Conservation (phyloP, 2,329 filamentous ascomycete genomes). For the Fusarium sp. region DNA sequence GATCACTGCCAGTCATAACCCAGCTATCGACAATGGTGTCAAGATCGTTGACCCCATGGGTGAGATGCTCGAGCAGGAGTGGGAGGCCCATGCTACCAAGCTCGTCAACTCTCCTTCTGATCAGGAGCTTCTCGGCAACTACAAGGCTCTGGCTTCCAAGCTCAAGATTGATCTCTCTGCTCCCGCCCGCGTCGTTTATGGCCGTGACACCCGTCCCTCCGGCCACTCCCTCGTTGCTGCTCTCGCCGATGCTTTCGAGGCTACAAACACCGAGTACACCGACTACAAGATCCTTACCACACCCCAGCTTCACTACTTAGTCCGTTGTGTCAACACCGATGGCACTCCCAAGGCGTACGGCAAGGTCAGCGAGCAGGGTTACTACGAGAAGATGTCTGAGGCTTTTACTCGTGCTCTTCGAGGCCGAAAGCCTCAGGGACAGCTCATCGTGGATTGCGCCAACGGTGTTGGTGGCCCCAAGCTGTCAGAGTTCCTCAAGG, state of each 20-base stretch:
- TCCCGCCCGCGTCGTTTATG: slow-evolving; percentile 86
- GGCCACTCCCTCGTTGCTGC: slow-evolving; percentile 85
- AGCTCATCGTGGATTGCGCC: slow-evolving; percentile 90
- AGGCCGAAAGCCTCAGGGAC: slow-evolving; percentile 78
- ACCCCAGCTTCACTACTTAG: slow-evolving; percentile 97
- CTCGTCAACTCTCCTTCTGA: slow-evolving; percentile 88
- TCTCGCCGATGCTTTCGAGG: slow-evolving; percentile 82
- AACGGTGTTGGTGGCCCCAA: slow-evolving; percentile 97
- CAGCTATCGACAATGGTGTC: slow-evolving; percentile 88
- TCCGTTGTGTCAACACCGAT: slow-evolving; percentile 92
- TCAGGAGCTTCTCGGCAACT: slow-evolving; percentile 79
- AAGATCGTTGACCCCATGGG: slow-evolving; percentile 98
- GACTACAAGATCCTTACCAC: slow-evolving; percentile 95
- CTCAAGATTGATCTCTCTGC: slow-evolving; percentile 80
- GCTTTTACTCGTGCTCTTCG: slow-evolving; percentile 89
- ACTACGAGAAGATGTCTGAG: slow-evolving; percentile 90
- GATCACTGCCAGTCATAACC: slow-evolving; percentile 96
- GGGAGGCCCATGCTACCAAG: slow-evolving; percentile 89
- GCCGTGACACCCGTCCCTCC: slow-evolving; percentile 92
- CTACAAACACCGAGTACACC: slow-evolving; percentile 77
- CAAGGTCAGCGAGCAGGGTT: slow-evolving; percentile 87
- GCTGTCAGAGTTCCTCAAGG: slow-evolving; percentile 85
- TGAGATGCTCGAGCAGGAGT: slow-evolving; percentile 96
- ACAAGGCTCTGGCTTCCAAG: slow-evolving; percentile 79
- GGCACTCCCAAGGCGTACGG: slow-evolving; percentile 90